Percentiles rank a stretch among this genome's conserved stretches.
Evolutionary conservation across 495 filamentous ascomycete genomes (phyloP).

Genomic region (Hamigera avellanea): DNA sequence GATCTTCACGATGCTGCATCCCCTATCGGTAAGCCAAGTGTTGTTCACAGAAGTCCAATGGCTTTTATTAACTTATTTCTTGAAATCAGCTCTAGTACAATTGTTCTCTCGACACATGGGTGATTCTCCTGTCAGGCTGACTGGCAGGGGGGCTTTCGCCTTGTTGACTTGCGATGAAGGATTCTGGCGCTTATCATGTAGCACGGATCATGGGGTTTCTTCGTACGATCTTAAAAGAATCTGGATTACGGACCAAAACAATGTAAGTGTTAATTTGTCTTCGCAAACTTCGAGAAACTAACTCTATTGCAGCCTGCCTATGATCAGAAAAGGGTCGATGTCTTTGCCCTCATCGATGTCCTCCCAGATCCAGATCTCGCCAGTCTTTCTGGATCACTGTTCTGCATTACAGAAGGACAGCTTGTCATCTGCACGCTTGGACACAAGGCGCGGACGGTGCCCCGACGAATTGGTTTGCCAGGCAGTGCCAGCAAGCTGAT

Average conservation of each 20-base stretch:
- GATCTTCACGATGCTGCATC: conserved; percentile 5
- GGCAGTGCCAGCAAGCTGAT: conserved; percentile 30
- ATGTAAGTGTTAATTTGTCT: conserved; percentile 17
- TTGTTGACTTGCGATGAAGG: conserved; percentile 28
- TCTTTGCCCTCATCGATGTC: conserved; percentile 18
- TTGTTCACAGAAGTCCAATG: background rate
- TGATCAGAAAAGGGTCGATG: conserved; percentile 20
- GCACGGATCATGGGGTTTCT: conserved; percentile 6
- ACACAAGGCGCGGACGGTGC: conserved; percentile 21
- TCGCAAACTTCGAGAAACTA: background rate
- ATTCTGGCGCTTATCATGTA: conserved; percentile 27
- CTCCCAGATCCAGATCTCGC: conserved; percentile 4
- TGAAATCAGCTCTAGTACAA: conserved; percentile 18
- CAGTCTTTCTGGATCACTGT: conserved; percentile 19
- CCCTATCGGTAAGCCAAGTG: conserved; percentile 16
- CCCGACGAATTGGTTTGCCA: conserved; percentile 28
- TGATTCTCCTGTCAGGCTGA: conserved; percentile 25
- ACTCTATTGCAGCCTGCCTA: conserved; percentile 25
- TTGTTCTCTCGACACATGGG: conserved; percentile 17
- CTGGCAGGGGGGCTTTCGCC: conserved; percentile 15
- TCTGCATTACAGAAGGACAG: conserved; percentile 30
- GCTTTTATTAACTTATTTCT: background rate
- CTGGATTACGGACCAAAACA: conserved; percentile 35
- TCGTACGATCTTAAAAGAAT: conserved; percentile 22
- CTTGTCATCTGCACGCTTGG: conserved; percentile 30